Percentiles rank a stretch among this genome's conserved stretches.
Evolutionary conservation across 345 rosid species (phyloP).

Genomic region (Luvunga scandens): DNA sequence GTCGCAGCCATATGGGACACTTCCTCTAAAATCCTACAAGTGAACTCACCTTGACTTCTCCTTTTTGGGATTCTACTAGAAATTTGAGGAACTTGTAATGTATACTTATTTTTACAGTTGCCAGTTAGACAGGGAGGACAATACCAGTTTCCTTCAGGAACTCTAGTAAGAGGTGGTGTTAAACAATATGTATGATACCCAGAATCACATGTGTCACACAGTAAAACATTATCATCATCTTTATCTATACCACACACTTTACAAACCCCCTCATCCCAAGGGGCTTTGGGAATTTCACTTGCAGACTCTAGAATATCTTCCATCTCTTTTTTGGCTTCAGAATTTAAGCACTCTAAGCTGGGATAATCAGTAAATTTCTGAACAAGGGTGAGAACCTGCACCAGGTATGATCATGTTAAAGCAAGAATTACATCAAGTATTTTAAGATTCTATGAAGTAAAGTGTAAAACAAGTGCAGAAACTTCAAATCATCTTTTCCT

Average conservation of each 20-base stretch:
- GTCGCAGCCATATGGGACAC: constrained; percentile 4
- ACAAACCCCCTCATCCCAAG: constrained; percentile 40
- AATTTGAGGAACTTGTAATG: constrained; percentile 21
- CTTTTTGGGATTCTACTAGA: constrained; percentile 5
- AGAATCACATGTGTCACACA: constrained; percentile 41
- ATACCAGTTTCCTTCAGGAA: constrained; percentile 48
- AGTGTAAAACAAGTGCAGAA: no score
- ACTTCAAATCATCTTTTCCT: no score
- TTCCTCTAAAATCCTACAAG: constrained; percentile 11
- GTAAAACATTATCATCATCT: constrained; percentile 35
- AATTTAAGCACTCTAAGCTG: constrained; percentile 13
- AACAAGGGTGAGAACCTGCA: constrained; percentile 38
- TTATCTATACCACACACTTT: constrained; percentile 38
- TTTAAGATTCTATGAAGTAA: not conserved
- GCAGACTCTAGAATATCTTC: constrained; percentile 27
- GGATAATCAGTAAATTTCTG: constrained; percentile 19
- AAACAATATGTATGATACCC: constrained; percentile 41
- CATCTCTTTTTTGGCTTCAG: constrained; percentile 29
- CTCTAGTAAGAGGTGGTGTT: constrained; percentile 32
- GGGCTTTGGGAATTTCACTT: constrained; percentile 33
- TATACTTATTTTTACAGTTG: not conserved
- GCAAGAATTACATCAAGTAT: not conserved
- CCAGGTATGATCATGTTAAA: not conserved
- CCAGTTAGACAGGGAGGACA: constrained; percentile 33
- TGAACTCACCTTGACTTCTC: constrained; percentile 27